These are phyloP conservation scores for Schizopora paradoxa DNA, from an alignment of 1,284 basidiomycete species.

Conservation along the genomic window DNA sequence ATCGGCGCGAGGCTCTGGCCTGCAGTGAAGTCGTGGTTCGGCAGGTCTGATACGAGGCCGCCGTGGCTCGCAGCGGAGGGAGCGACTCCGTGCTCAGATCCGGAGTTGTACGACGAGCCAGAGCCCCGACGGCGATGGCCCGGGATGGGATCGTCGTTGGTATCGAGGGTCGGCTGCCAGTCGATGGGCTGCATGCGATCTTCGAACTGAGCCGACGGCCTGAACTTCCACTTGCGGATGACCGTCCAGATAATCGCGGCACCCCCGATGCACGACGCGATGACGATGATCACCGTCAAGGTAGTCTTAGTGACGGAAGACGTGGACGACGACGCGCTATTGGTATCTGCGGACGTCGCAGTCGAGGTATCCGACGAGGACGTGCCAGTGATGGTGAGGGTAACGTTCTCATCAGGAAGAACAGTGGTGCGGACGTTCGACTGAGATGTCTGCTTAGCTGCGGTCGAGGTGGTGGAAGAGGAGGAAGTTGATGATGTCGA, in stretches of 20 bases:
- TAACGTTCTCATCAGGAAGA: conserved; percentile 2
- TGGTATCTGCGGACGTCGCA: conserved; percentile 21
- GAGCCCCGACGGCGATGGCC: conserved; percentile 50
- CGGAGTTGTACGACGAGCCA: conserved; percentile 57
- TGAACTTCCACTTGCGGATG: conserved; percentile 89
- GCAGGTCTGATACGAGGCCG: conserved; percentile 37
- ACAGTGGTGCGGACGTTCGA: conserved; percentile 19
- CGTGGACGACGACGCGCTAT: neutral
- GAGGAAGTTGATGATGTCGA: conserved; percentile 20
- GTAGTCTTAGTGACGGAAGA: conserved; percentile 42
- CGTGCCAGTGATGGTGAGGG: conserved; percentile 21
- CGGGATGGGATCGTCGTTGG: conserved; percentile 35
- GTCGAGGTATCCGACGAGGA: conserved; percentile 21
- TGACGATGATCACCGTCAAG: conserved; percentile 66
- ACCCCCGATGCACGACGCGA: conserved; percentile 64
- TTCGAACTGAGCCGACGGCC: conserved; percentile 74
- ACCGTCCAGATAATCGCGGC: conserved; percentile 75
- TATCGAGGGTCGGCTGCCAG: conserved; percentile 63
- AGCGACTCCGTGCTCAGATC: conserved; percentile 37
- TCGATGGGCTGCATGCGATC: conserved; percentile 79
- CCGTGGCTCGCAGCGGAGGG: conserved; percentile 26
- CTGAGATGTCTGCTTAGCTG: conserved; percentile 18
- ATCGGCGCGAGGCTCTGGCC: conserved; percentile 56
- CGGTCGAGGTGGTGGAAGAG: conserved; percentile 18
- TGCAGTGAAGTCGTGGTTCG: conserved; percentile 80